These are phyloP conservation scores for Aspergillus cejpii DNA, from an alignment of 2,329 filamentous ascomycete genomes.

Conservation along the genomic window DNA sequence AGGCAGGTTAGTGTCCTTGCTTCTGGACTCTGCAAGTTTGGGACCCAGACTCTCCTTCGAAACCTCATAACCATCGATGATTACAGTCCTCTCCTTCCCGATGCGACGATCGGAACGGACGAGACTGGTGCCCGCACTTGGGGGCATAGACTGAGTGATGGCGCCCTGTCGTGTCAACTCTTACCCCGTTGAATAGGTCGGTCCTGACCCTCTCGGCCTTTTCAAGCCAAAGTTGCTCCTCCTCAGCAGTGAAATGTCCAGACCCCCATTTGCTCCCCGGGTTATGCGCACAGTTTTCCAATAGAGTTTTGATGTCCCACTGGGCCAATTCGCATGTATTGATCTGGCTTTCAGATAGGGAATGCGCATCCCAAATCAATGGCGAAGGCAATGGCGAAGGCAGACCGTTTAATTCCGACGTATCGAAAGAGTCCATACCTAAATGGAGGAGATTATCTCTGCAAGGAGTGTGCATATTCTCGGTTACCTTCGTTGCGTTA, in stretches of 20 bases:
- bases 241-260: conserved; percentile 28
- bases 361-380: background rate
- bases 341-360: background rate
- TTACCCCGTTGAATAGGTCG: conserved; percentile 52
- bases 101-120: conserved; percentile 46
- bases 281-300: conserved; percentile 11
- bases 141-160: conserved; percentile 29
- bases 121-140: conserved; percentile 25
- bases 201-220: conserved; percentile 53
- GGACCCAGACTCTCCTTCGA: conserved; percentile 48
- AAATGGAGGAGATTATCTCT: no score
- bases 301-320: conserved; percentile 39
- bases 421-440: no score
- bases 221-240: conserved; percentile 52
- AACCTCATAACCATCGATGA: conserved; percentile 51
- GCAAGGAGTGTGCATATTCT: conserved; percentile 47
- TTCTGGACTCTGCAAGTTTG: conserved; percentile 42
- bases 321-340: background rate
- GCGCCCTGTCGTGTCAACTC: conserved; percentile 29
- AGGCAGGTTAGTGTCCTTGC: background rate
- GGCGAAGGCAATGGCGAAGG: background rate
- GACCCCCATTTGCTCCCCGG: background rate
- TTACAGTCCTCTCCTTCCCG: conserved; percentile 54
- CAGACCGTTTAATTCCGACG: background rate
- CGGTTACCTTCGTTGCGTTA: conserved; percentile 54